These are phyloP conservation scores for Anisodus tanguticus DNA, from an alignment of 257 asterid genomes.

Conservation along the genomic window DNA sequence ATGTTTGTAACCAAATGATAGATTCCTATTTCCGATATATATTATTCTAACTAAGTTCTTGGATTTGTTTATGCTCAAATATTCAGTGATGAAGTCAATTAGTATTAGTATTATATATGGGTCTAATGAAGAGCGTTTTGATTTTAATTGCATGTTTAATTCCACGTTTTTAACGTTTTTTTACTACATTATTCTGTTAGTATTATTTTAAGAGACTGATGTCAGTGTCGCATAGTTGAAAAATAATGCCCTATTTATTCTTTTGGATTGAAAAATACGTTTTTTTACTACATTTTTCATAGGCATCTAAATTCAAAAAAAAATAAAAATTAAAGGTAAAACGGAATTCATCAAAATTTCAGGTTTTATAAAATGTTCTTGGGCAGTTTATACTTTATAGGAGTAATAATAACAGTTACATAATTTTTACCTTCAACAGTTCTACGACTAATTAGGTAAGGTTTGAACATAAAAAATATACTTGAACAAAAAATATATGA, in stretches of 20 bases:
- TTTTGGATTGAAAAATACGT: no score
- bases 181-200: background rate
- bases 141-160: background rate
- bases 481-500: no score
- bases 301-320: no score
- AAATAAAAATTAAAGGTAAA: no score
- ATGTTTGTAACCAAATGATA: background rate
- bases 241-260: no score
- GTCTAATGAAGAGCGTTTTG: background rate
- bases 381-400: background rate
- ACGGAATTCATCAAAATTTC: background rate
- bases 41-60: background rate
- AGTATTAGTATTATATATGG: background rate
- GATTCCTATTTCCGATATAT: background rate
- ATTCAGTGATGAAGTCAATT: background rate
- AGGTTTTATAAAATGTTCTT: no score
- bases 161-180: background rate
- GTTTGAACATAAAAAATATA: no score
- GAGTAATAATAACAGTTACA: background rate
- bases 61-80: background rate
- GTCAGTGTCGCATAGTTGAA: background rate
- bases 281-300: no score
- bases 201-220: background rate
- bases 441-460: background rate
- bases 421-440: no score